A percentile compares a stretch with the other conserved stretches of the same genome.
Conservation (phyloP, 108 stramenopile genomes). For the Cyclotella kingstonii region DNA sequence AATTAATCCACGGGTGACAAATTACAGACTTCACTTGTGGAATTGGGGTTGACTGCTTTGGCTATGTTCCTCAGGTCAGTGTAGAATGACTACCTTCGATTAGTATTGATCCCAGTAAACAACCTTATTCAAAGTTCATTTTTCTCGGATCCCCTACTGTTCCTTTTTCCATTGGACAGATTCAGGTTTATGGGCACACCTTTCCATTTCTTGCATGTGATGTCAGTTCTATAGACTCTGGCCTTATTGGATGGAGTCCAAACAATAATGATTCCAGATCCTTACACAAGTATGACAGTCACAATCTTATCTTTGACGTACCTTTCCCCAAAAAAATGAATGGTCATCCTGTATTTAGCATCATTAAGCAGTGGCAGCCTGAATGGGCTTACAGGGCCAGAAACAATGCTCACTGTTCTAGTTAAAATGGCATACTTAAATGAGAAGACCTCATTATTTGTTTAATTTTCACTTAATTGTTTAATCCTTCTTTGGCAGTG, state of each 20-base stretch:
- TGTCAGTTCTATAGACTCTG: conserved; percentile 45
- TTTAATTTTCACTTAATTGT: too few species aligned
- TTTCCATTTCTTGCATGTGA: conserved; percentile 57
- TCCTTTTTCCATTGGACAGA: not conserved
- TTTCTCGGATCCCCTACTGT: not conserved
- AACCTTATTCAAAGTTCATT: not conserved
- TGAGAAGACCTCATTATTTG: too few species aligned
- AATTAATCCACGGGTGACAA: too few species aligned
- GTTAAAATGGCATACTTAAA: too few species aligned
- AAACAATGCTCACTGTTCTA: too few species aligned
- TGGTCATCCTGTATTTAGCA: conserved; percentile 50
- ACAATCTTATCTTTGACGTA: conserved; percentile 61
- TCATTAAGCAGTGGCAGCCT: conserved; percentile 39
- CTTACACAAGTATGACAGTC: conserved; percentile 36
- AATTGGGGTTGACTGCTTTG: conserved; percentile 31
- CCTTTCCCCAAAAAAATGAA: conserved; percentile 13
- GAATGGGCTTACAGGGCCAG: not conserved
- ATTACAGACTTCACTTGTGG: conserved; percentile 55
- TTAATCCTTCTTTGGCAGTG: too few species aligned
- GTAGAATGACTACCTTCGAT: not conserved
- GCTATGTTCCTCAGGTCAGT: conserved; percentile 54
- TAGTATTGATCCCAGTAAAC: not conserved
- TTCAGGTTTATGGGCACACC: conserved; percentile 11
- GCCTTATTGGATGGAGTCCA: conserved; percentile 47
- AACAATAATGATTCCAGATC: conserved; percentile 17